Evolutionary conservation across 2,329 filamentous ascomycete species (phyloP).

Genomic region (Tolypocladium inflatum): DNA sequence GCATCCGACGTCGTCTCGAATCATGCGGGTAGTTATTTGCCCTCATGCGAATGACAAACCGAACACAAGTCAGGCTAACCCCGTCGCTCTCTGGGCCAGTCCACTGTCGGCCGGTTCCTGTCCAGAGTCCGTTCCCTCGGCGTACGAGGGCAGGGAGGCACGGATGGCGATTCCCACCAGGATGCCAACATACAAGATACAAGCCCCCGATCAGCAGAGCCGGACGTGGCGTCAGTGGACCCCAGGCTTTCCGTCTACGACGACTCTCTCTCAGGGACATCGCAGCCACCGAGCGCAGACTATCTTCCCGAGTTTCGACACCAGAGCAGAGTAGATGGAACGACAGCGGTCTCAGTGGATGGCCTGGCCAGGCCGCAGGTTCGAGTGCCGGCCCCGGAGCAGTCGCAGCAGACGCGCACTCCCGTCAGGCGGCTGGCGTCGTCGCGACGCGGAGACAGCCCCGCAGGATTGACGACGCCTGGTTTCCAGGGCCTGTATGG

Average conservation of each 20-base stretch:
- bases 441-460: constrained; percentile 14
- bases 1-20: not conserved
- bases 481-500: constrained; percentile 37
- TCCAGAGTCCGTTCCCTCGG: not conserved
- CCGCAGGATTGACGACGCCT: constrained; percentile 28
- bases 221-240: not conserved
- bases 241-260: not conserved
- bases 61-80: not conserved
- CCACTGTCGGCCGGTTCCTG: not conserved
- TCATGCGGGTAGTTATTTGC: not conserved
- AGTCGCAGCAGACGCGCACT: not conserved
- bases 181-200: not conserved
- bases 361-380: constrained; percentile 11
- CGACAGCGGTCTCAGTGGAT: not conserved
- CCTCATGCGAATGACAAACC: not conserved
- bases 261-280: not conserved
- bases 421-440: not conserved
- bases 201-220: not conserved
- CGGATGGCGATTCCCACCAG: not conserved
- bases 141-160: not conserved
- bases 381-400: constrained; percentile 1
- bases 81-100: not conserved
- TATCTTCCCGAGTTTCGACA: not conserved
- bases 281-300: not conserved
- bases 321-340: not conserved